A percentile compares a stretch with the other conserved stretches of the same genome.
Evolutionary conservation across 1,139 yeast genomes (phyloP).

Genomic region (Zygosaccharomyces sapae): DNA sequence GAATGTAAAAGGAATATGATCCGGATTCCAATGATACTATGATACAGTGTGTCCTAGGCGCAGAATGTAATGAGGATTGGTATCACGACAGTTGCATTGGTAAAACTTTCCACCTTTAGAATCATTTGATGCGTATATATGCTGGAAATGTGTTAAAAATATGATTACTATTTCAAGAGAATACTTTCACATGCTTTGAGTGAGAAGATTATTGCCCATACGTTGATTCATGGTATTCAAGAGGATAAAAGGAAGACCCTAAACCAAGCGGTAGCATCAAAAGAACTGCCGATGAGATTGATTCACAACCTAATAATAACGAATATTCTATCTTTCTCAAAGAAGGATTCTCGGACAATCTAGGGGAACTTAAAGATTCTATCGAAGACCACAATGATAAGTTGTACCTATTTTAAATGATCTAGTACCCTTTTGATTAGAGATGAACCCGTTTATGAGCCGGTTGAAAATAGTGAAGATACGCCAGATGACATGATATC

Average conservation of each 20-base stretch:
- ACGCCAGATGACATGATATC: slow-evolving; percentile 58
- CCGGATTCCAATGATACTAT: slow-evolving; percentile 73
- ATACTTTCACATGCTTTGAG: slow-evolving; percentile 24
- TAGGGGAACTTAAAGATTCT: slow-evolving; percentile 30
- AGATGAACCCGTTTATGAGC: slow-evolving; percentile 75
- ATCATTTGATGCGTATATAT: slow-evolving; percentile 54
- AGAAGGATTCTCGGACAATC: slow-evolving; percentile 39
- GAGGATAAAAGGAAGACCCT: neutral
- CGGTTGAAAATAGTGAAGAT: slow-evolving; percentile 55
- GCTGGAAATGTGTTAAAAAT: slow-evolving; percentile 75
- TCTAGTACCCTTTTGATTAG: slow-evolving; percentile 48
- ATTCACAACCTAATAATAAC: slow-evolving; percentile 4
- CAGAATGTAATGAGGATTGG: slow-evolving; percentile 91
- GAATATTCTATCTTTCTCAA: slow-evolving; percentile 45
- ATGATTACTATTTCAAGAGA: slow-evolving; percentile 33
- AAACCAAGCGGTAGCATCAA: slow-evolving; percentile 7
- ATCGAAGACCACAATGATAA: slow-evolving; percentile 26
- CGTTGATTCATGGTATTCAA: slow-evolving; percentile 8
- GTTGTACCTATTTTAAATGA: slow-evolving; percentile 33
- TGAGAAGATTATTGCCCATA: slow-evolving; percentile 21
- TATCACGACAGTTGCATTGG: slow-evolving; percentile 84
- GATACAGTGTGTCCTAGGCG: slow-evolving; percentile 87
- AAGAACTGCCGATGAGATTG: slow-evolving; percentile 16
- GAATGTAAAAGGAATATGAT: slow-evolving; percentile 61
- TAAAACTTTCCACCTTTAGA: slow-evolving; percentile 50